phyloP scores from a whole-genome alignment of 2,329 filamentous ascomycete species.

The Neopestalotiopsis sp. region DNA sequence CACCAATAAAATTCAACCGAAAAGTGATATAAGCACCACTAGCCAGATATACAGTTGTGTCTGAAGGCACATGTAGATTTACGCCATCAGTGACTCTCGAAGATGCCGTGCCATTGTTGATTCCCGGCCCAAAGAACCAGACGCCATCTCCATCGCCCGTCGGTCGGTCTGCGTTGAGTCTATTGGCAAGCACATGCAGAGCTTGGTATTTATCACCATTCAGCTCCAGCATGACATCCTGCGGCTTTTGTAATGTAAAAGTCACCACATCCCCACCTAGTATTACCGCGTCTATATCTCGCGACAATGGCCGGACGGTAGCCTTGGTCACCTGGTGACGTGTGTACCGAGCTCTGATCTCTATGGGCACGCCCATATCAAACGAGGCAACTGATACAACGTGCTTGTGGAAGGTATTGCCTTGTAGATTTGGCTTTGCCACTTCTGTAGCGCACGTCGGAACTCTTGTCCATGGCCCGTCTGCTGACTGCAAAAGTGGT shows the following conservation, averaged over 20 bases:
- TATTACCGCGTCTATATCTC: neutral
- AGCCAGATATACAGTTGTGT: neutral
- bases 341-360: slow-evolving; percentile 2
- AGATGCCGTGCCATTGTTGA: neutral
- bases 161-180: neutral
- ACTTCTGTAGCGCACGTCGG: neutral
- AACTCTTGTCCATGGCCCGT: neutral
- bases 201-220: slow-evolving; percentile 5
- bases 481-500: neutral
- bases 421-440: neutral
- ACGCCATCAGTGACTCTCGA: neutral
- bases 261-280: neutral
- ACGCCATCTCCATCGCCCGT: neutral
- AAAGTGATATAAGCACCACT: neutral
- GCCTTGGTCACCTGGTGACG: neutral
- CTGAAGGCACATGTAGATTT: neutral
- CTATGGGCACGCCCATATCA: neutral
- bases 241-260: neutral
- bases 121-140: neutral
- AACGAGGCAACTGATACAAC: neutral
- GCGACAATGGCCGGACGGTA: neutral
- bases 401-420: neutral
- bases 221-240: slow-evolving; percentile 1
- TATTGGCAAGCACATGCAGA: slow-evolving; percentile 1
- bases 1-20: neutral